A percentile compares a stretch with the other conserved stretches of the same genome.
Evolutionary conservation across 2,329 filamentous ascomycete genomes (phyloP).

Genomic region (Penicillium sp.): DNA sequence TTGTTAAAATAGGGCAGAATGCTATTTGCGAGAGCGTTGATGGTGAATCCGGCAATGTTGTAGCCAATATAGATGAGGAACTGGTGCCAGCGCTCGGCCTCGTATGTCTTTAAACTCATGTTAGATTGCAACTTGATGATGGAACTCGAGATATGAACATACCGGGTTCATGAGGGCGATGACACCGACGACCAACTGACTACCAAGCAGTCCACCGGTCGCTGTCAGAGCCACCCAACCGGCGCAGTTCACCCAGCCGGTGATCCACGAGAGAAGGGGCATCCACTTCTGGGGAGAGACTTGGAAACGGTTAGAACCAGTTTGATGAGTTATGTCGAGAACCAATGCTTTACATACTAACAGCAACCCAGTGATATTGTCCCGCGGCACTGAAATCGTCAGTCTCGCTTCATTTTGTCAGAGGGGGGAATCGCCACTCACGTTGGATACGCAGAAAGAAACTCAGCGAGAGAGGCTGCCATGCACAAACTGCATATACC

Average conservation of each 20-base stretch:
- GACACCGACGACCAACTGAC: conserved; percentile 68
- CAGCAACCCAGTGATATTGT: conserved; percentile 74
- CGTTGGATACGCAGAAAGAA: conserved; percentile 67
- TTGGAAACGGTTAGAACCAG: conserved; percentile 23
- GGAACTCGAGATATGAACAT: conserved; percentile 4
- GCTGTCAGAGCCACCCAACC: conserved; percentile 72
- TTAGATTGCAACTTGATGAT: not conserved
- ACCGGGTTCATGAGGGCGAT: conserved; percentile 64
- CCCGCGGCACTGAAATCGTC: conserved; percentile 54
- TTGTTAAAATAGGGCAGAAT: conserved; percentile 69
- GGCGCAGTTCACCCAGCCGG: conserved; percentile 71
- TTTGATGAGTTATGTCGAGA: not conserved
- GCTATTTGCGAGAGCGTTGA: conserved; percentile 69
- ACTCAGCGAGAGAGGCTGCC: conserved; percentile 71
- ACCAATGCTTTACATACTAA: conserved; percentile 27
- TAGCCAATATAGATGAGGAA: conserved; percentile 73
- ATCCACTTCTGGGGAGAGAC: conserved; percentile 65
- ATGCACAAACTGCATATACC: conserved; percentile 72
- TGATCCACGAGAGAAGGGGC: conserved; percentile 69
- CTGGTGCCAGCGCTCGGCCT: conserved; percentile 68
- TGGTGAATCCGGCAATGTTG: conserved; percentile 62
- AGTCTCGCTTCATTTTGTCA: conserved; percentile 9
- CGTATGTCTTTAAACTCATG: conserved; percentile 47
- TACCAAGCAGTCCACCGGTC: conserved; percentile 69
- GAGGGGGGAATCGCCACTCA: conserved; percentile 21